Evolutionary conservation across 2,329 filamentous ascomycete species (phyloP), one percentile per base, ranked within the genome.

Genomic region (Scleromitrula shiraiana): DNA sequence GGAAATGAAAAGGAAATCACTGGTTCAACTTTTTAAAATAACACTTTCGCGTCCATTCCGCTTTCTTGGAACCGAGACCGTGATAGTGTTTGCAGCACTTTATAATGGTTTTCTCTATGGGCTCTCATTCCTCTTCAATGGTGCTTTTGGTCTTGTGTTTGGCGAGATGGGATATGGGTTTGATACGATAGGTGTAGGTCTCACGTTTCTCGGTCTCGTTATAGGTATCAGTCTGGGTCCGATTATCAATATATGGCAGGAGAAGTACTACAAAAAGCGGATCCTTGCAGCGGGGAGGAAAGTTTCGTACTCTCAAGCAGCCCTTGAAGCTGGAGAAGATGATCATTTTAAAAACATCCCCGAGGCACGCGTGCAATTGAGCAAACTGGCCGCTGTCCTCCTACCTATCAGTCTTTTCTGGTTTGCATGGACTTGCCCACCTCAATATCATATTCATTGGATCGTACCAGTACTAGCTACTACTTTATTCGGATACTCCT

Each of bases 21-120:
- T 48, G 14, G 45, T 29, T 15, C 38, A 48, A 5, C 17, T 56
- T 7, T 29, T 49, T 14, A 30, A 50, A 32, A 45, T 37, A 9
- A 49, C 47, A 2, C 36, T 54, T 5, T 47, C 41, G n/a, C 43
- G 52, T n/a, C 72, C 72, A 0, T 62, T 75, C 14, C 68, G 76
- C 57, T 76, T 82, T 54, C 77, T 71, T 8, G 50, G 78, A 57
- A 74, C 76, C 56, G 77, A 82, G 50, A 77, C 78, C 0, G 75
- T 78, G 9, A 71, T 83, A 52, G 61, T 79, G 52, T 81, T 82
- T 59, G 71, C 76, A 1, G 74, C 79, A 56, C 50, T 79, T 33
- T 83, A 83, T 64, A 77, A 73, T 8, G 73, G 71, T 48, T 71
- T 82, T 54, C 72, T 77, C 55, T 83, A 80, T 62, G 75, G 70